phyloP scores from a whole-genome alignment of 2,329 filamentous ascomycete genomes.

The Cladobotryum protrusum region DNA sequence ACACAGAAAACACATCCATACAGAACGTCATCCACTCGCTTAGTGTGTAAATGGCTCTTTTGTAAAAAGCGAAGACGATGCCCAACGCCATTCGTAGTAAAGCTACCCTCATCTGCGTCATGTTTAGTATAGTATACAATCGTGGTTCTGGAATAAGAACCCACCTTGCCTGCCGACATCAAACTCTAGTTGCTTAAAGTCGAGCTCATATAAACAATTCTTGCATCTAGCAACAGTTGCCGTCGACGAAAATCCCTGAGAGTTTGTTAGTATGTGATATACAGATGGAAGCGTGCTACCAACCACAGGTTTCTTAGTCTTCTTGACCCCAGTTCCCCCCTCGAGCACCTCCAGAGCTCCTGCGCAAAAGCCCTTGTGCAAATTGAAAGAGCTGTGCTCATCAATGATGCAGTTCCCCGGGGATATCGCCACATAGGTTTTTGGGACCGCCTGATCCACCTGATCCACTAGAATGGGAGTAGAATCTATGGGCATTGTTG shows the following conservation, averaged over 20 bases:
- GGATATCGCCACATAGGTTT: conserved; percentile 1
- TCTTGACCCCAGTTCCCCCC: conserved; percentile 45
- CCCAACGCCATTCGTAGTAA: conserved; percentile 37
- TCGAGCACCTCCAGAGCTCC: conserved; percentile 45
- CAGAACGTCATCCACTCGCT: conserved; percentile 44
- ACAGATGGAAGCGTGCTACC: background rate
- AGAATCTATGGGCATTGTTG: background rate
- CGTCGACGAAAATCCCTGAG: conserved; percentile 35
- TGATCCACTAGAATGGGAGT: conserved; percentile 19
- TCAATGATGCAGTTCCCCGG: conserved; percentile 36
- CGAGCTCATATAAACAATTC: conserved; percentile 47
- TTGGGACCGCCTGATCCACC: background rate
- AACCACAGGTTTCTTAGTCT: conserved; percentile 41
- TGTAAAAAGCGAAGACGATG: conserved; percentile 51
- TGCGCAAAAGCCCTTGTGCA: conserved; percentile 49
- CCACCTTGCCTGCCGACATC: conserved; percentile 45
- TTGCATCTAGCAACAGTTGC: conserved; percentile 45
- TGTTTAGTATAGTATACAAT: background rate
- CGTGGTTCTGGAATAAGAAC: conserved; percentile 12
- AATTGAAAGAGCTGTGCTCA: conserved; percentile 43
- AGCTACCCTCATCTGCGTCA: conserved; percentile 33
- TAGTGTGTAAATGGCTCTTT: conserved; percentile 47
- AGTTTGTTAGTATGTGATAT: background rate
- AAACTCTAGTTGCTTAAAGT: conserved; percentile 45
- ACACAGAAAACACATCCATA: conserved; percentile 53